These are phyloP conservation scores for Melanogaster broomeanus DNA, from an alignment of 768 basidiomycete genomes.

Conservation along the genomic window DNA sequence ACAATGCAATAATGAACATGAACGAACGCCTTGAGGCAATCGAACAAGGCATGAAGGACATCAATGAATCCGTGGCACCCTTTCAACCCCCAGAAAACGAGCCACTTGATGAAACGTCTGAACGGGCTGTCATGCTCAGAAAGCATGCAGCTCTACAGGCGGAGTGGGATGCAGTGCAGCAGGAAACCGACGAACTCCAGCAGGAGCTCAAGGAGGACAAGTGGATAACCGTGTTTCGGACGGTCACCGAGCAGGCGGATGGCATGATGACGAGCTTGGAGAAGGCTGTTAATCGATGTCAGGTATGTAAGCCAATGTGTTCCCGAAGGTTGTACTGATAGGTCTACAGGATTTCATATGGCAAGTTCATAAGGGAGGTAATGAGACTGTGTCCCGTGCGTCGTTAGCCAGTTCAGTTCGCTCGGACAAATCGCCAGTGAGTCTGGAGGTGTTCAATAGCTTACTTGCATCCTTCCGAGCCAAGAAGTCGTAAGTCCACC, in stretches of 20 bases:
- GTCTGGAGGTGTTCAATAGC: slow-evolving; percentile 62
- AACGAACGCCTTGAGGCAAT: slow-evolving; percentile 79
- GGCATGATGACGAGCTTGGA: slow-evolving; percentile 97
- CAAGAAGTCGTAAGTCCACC: slow-evolving; percentile 77
- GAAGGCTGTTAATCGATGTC: slow-evolving; percentile 89
- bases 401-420: slow-evolving; percentile 49
- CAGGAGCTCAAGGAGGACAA: slow-evolving; percentile 98
- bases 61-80: slow-evolving; percentile 68
- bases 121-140: slow-evolving; percentile 50
- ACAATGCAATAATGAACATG: slow-evolving; percentile 76
- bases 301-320: slow-evolving; percentile 50
- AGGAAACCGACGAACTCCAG: slow-evolving; percentile 76
- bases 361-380: slow-evolving; percentile 68
- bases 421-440: slow-evolving; percentile 53
- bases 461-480: slow-evolving; percentile 80
- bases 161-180: slow-evolving; percentile 84
- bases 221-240: slow-evolving; percentile 94
- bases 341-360: slow-evolving; percentile 74
- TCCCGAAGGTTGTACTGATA: background rate
- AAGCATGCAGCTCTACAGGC: slow-evolving; percentile 72
- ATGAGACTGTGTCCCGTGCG: slow-evolving; percentile 41
- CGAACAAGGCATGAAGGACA: slow-evolving; percentile 66
- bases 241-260: slow-evolving; percentile 91
- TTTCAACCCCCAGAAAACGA: slow-evolving; percentile 50
- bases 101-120: slow-evolving; percentile 44